Base-by-base conservation (phyloP, 345 rosid genomes). In the Linum trigynum region DNA sequence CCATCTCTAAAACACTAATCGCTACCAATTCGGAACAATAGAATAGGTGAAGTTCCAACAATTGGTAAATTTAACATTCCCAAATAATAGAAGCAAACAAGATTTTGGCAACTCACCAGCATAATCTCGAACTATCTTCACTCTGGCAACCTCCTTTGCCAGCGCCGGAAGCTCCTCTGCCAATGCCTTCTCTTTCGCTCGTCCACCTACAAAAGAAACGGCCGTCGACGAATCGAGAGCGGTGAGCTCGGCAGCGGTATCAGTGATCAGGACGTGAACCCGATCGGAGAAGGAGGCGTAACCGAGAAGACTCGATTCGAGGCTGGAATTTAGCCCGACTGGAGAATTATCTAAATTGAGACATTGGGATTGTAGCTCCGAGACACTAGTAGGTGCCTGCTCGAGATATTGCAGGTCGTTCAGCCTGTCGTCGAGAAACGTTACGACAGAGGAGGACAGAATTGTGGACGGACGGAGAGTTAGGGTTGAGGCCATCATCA, bases 141-240 rank as follows among this genome's bases (percentile, higher is more conserved):
- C 89, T 73, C 88, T 79, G 9, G 96, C 86, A 64, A 92, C 98
- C 77, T 92, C 97, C 78, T 86, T 90, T 0, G 96, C 97, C 69
- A 92, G 67, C 10, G 80, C 82, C 2, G 91, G 91, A 67, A 90
- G 79, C 80, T 90, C 96, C 75, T 83, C 88, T 38, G 86, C 89
- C 73, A 85, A 71, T 62, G 84, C 68, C 64, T 74, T 67, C 67
- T 77, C 80, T 17, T 67, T 72, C 66, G 69, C 69, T 38, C 80
- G 78, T 36, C 78, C 86, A 81, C 71, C 82, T 81, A 70, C 50
- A 65, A 56, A 5, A 70, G 65, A 57, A 59, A 75, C 67, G 59
- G 69, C 55, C 37, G 80, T 67, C 59, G 79, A 76, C n/a, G 90
- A 82, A 56, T 71, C 68, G 64, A 90, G 88, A 77, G 77, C 76